Percentiles rank a stretch among this genome's conserved stretches.
Conservation (phyloP, 164 flowering plant species). For the Piper betle region DNA sequence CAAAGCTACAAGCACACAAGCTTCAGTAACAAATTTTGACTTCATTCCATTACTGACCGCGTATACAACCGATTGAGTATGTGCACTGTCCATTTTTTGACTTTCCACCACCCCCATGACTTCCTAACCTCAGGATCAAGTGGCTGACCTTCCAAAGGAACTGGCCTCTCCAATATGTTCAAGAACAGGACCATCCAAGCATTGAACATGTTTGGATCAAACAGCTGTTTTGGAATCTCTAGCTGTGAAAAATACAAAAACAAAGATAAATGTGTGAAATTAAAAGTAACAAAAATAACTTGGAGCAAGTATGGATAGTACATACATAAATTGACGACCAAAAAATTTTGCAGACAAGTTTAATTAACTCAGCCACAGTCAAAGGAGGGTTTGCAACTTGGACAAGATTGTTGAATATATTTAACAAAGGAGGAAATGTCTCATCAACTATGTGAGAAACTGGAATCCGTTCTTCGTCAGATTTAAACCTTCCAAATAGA, state of each 20-base stretch:
- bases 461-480: constrained; percentile 95
- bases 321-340: constrained; percentile 99
- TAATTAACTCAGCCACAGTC: constrained; percentile 85
- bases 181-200: constrained; percentile 96
- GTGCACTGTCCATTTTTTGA: constrained; percentile 97
- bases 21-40: neutral
- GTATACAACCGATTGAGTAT: constrained; percentile 89
- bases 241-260: constrained; percentile 33
- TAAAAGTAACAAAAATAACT: neutral
- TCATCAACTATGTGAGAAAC: constrained; percentile 81
- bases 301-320: neutral
- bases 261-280: neutral
- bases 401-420: constrained; percentile 69
- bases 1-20: neutral
- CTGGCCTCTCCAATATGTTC: constrained; percentile 86
- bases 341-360: constrained; percentile 94
- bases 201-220: constrained; percentile 81
- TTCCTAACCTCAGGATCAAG: constrained; percentile 80
- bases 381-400: constrained; percentile 65
- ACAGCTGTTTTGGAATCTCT: constrained; percentile 90
- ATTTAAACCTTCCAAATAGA: constrained; percentile 59
- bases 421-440: constrained; percentile 82
- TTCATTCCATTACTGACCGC: constrained; percentile 30
- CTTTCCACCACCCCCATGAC: constrained; percentile 99
- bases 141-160: constrained; percentile 90